Percentiles rank a stretch among this genome's conserved stretches.
phyloP scores from a whole-genome alignment of 768 basidiomycete species.

The Podaxis rugospora region DNA sequence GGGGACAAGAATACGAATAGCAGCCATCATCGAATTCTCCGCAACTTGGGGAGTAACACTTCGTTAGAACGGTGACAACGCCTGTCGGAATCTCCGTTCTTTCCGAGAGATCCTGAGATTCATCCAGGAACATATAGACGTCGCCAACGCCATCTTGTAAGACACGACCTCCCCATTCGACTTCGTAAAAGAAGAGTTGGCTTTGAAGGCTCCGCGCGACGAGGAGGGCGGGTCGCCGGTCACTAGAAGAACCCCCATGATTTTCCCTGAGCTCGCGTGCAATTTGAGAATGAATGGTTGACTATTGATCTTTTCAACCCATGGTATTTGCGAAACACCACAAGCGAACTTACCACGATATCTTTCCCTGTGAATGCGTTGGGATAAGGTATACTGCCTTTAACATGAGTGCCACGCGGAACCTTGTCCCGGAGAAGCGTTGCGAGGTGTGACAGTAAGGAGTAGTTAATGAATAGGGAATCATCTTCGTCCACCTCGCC shows the following conservation, averaged over 20 bases:
- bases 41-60: slow-evolving; percentile 87
- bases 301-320: slow-evolving; percentile 37
- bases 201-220: slow-evolving; percentile 88
- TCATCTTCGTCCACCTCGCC: slow-evolving; percentile 54
- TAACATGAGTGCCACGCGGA: slow-evolving; percentile 80
- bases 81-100: slow-evolving; percentile 78
- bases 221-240: slow-evolving; percentile 77
- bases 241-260: slow-evolving; percentile 61
- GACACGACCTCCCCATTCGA: slow-evolving; percentile 86
- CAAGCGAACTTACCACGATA: slow-evolving; percentile 22
- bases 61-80: slow-evolving; percentile 81
- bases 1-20: slow-evolving; percentile 79
- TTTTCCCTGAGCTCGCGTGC: slow-evolving; percentile 69
- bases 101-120: slow-evolving; percentile 63
- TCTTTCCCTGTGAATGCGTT: slow-evolving; percentile 93
- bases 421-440: slow-evolving; percentile 89
- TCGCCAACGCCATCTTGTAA: slow-evolving; percentile 90
- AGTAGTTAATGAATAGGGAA: slow-evolving; percentile 81
- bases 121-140: slow-evolving; percentile 92
- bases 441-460: slow-evolving; percentile 83
- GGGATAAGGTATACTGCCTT: slow-evolving; percentile 89
- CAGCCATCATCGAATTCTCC: slow-evolving; percentile 59
- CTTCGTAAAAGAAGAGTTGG: slow-evolving; percentile 94
- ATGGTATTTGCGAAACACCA: not conserved
- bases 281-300: slow-evolving; percentile 82